Evolutionary conservation across 768 basidiomycete species (phyloP), one percentile per base, ranked within the genome.

Genomic region (Paxillus involutus): DNA sequence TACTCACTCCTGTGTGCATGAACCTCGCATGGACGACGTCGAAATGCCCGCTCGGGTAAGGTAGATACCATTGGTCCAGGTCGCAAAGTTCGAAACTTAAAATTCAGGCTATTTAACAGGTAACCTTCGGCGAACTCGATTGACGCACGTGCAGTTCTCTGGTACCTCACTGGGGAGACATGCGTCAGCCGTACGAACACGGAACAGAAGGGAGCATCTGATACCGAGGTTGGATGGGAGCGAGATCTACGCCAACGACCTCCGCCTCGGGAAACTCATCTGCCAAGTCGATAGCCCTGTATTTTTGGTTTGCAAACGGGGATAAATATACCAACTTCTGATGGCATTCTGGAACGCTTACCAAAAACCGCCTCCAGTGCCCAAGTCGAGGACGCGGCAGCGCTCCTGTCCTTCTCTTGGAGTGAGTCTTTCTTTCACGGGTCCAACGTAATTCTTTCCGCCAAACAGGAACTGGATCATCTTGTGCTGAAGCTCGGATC

Each of bases 201-300:
- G 37, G 41, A n/a, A 21, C 12, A 47, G 46, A 44, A 40, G 36
- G 16, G 36, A 17, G 47, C 36, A 44, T 57, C 30, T 63, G 65
- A 52, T 70, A 88, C 86, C 81, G 78, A 46, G 86, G 85, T 64
- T 88, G 87, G 39, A 88, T 80, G 58, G 86, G 86, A 21, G 86
- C 85, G 33, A 89, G 77, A 73, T 89, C 86, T 56, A 86, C 74
- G 21, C 85, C 87, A 65, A 84, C 78, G 57, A 88, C 83, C 59
- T 87, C 83, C 54, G 77, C 84, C 46, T 71, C 66, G 42, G 82
- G 83, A 67, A 89, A 88, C 68, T 86, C 85, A 60, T 88, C 84
- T 46, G 86, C 87, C 71, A 88, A 80, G 67, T 84, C 83, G 58
- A 88, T 81, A 24, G 87, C 84, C 86, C 85, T 88, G 60, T 45